Percentiles rank a stretch among this genome's conserved stretches.
These are phyloP conservation scores for Colletotrichum cordylinicola DNA, from an alignment of 2,329 filamentous ascomycete species.

Conservation along the genomic window DNA sequence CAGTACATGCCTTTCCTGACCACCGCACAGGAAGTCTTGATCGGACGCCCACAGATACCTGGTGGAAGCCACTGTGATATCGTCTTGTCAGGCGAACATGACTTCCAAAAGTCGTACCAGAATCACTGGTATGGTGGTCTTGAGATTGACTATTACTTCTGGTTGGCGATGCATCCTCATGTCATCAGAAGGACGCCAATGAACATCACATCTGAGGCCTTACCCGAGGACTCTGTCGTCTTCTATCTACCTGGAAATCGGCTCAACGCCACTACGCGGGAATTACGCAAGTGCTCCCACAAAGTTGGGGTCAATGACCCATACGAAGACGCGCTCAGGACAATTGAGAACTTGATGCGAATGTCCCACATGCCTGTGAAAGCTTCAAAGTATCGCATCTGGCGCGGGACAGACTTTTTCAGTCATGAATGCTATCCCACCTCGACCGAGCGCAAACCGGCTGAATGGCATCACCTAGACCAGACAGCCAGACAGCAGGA, in stretches of 20 bases:
- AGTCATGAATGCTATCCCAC: background rate
- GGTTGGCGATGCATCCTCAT: background rate
- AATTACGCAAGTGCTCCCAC: background rate
- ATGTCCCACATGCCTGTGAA: background rate
- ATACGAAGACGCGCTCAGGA: background rate
- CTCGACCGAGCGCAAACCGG: background rate
- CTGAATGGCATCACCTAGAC: background rate
- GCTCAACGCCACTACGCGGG: background rate
- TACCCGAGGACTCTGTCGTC: background rate
- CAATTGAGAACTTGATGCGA: background rate
- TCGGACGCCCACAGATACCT: constrained; percentile 15
- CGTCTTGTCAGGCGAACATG: background rate
- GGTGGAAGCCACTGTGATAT: background rate
- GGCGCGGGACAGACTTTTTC: constrained; percentile 20
- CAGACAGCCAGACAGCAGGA: background rate
- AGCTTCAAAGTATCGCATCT: constrained; percentile 1
- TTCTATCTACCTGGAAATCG: constrained; percentile 13
- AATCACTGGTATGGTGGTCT: constrained; percentile 12
- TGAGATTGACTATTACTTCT: constrained; percentile 2
- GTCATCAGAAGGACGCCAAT: background rate
- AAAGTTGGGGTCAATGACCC: background rate
- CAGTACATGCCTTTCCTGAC: constrained; percentile 30
- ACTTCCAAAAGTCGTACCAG: background rate
- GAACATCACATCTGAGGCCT: background rate
- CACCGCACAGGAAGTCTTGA: constrained; percentile 30